Evolutionary conservation across 164 flowering plant species (phyloP).

Genomic region (Kalanchoe fedtschenkoi): DNA sequence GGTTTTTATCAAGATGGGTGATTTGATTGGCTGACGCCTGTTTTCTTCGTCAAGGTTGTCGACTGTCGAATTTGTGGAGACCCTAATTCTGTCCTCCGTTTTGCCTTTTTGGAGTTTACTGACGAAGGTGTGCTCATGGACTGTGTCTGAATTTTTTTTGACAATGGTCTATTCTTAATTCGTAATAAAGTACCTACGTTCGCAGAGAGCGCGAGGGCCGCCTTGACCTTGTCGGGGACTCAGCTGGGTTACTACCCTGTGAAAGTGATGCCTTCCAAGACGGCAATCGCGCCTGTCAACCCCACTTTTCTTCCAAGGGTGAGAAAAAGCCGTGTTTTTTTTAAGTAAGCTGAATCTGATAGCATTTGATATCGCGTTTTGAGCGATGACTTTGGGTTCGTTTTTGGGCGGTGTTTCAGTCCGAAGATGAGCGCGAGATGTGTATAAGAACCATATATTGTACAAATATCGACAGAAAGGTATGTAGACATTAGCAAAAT

Average conservation of each 20-base stretch:
- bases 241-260: conserved; percentile 80
- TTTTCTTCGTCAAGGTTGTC: conserved; percentile 40
- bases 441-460: conserved; percentile 80
- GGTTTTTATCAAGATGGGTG: not conserved
- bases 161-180: not conserved
- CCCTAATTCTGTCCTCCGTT: conserved; percentile 68
- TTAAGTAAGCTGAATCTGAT: not conserved
- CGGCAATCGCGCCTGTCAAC: conserved; percentile 87
- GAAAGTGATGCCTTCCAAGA: conserved; percentile 73
- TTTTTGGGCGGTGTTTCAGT: conserved; percentile 21
- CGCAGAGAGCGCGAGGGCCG: conserved; percentile 67
- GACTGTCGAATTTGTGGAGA: conserved; percentile 79
- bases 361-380: not conserved
- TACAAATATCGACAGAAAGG: conserved; percentile 85
- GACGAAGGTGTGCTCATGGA: conserved; percentile 45
- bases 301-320: conserved; percentile 78
- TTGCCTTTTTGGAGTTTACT: conserved; percentile 75
- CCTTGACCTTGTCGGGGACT: conserved; percentile 61
- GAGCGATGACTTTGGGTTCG: not conserved
- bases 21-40: not conserved
- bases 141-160: not conserved
- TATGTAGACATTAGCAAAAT: conserved; percentile 12
- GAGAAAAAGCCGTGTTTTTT: conserved; percentile 10
- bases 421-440: conserved; percentile 83
- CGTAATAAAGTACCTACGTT: conserved; percentile 1